Evolutionary conservation across 805 yeast species (phyloP).

Genomic region (Candida parachauliodes): DNA sequence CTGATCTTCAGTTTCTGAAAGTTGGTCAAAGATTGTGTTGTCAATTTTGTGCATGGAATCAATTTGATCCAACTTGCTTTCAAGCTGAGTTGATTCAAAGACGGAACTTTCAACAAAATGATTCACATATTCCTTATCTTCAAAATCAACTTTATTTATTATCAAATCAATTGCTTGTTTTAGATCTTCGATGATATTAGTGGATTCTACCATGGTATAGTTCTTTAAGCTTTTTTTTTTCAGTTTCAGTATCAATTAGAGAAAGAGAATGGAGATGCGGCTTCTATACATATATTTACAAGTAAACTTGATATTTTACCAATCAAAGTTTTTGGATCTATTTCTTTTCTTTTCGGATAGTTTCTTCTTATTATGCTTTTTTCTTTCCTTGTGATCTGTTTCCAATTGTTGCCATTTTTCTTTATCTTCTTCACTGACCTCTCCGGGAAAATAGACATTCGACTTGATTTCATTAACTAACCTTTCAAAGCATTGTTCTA

Average conservation of each 20-base stretch:
- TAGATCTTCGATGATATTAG: neutral
- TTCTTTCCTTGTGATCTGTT: slow-evolving; percentile 27
- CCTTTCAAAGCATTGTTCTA: slow-evolving; percentile 57
- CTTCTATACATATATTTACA: too few species aligned
- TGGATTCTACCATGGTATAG: neutral
- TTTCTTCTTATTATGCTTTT: slow-evolving; percentile 32
- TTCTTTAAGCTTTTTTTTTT: neutral
- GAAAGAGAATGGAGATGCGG: too few species aligned
- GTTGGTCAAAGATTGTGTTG: neutral
- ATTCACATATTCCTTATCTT: neutral
- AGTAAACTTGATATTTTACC: too few species aligned
- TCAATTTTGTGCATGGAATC: slow-evolving; percentile 3
- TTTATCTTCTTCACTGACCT: slow-evolving; percentile 43
- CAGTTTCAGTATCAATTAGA: too few species aligned
- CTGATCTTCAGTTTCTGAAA: slow-evolving; percentile 6
- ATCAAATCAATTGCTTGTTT: neutral
- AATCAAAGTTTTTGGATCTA: slow-evolving; percentile 34
- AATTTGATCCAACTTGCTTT: slow-evolving; percentile 3
- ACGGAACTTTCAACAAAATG: slow-evolving; percentile 1
- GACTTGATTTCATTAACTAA: slow-evolving; percentile 50
- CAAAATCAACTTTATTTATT: neutral
- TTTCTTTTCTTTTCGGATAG: slow-evolving; percentile 36
- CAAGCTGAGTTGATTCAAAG: neutral
- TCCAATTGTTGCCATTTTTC: slow-evolving; percentile 48
- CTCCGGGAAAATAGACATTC: slow-evolving; percentile 45